These are phyloP conservation scores for Acacia crassicarpa DNA, from an alignment of 306 rosid genomes.

Conservation along the genomic window DNA sequence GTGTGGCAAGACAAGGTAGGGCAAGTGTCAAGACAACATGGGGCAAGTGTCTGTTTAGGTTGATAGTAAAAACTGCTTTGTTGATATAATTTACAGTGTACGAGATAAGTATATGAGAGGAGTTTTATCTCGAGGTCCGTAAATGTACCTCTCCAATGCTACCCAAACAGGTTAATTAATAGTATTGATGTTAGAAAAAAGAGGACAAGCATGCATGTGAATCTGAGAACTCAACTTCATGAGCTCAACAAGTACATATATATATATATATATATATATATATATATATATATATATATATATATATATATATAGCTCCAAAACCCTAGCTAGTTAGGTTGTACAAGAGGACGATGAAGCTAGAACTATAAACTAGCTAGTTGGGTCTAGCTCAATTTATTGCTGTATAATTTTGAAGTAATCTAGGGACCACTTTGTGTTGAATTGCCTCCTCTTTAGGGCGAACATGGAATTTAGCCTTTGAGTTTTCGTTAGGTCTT, in stretches of 20 bases:
- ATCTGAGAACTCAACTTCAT: not conserved
- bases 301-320: not conserved
- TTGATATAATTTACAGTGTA: too few species aligned
- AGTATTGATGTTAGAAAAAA: too few species aligned
- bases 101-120: too few species aligned
- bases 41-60: too few species aligned
- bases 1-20: conserved; percentile 18
- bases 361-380: not conserved
- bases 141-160: too few species aligned
- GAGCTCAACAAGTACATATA: not conserved
- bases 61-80: too few species aligned
- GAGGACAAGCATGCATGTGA: conserved; percentile 16
- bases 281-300: not conserved
- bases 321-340: not conserved
- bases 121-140: too few species aligned
- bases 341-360: not conserved
- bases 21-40: too few species aligned
- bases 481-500: conserved; percentile 2
- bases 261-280: not conserved
- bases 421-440: conserved; percentile 23
- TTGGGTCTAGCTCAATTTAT: not conserved
- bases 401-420: not conserved
- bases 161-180: too few species aligned
- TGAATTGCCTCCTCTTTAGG: conserved; percentile 7
- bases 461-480: conserved; percentile 3